Evolutionary conservation across 441 rosid genomes (phyloP), one percentile per base, ranked within the genome.

Genomic region (Melastoma candidum): DNA sequence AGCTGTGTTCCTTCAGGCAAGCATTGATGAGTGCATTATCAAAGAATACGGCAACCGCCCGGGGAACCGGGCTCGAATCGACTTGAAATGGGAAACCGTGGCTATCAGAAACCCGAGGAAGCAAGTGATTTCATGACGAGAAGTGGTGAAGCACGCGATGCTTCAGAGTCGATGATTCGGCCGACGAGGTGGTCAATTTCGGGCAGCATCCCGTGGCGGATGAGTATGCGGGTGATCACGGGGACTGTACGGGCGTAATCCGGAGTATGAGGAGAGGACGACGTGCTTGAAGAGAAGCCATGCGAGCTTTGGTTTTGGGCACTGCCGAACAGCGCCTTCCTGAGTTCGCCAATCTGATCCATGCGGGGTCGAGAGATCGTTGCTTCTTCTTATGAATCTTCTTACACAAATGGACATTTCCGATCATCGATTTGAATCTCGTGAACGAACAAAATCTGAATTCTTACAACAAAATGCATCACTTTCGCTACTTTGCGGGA

Each of bases 251-350:
- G 61, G 32, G 64, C 51, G 51, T 51, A 68, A 58, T 7, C 51
- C 59, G 29, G 54, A 48, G 53, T 66, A 7, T 43, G 75, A 68
- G 13, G 75, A 68, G 13, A 84, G 72, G 56, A 72, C 68, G 39
- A 80, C 53, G 32, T 90, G 94, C 79, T 75, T 84, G 85, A 76
- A 86, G 65, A 89, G 74, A 7, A 71, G 70, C 98, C 96, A 88
- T 71, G 97, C 97, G 24, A 84, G 66, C 55, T 71, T 75, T 12
- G 97, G 63, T 81, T 74, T 64, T 67, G 64, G 48, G 77, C 41
- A 80, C 80, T 87, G 58, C 71, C 77, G 58, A 73, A 67, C 66
- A 90, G 75, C 13, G 79, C 88, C 59, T 68, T 75, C 46, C 76
- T 77, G 25, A 88, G 85, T 55, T 71, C 72, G 24, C 72, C 65